These are phyloP conservation scores for Gossypium anomalum DNA, from an alignment of 345 rosid species.

Conservation along the genomic window DNA sequence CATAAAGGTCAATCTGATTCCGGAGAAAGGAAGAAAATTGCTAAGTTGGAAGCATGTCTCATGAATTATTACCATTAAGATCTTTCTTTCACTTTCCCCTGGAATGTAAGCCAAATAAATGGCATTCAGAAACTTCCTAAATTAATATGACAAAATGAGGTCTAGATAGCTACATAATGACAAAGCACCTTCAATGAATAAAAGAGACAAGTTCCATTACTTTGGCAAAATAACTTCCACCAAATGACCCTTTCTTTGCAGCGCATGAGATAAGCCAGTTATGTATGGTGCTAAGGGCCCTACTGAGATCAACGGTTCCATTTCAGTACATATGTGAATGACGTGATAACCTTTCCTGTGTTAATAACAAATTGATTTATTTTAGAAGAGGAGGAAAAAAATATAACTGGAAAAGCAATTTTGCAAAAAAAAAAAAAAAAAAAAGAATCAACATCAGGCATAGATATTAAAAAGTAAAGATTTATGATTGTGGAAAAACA, in stretches of 20 bases:
- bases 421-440: neutral
- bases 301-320: slow-evolving; percentile 64
- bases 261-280: slow-evolving; percentile 52
- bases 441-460: neutral
- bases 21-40: neutral
- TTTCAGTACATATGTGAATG: slow-evolving; percentile 82
- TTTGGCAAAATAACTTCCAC: slow-evolving; percentile 88
- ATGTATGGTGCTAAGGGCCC: slow-evolving; percentile 75
- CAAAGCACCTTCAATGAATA: slow-evolving; percentile 6
- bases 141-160: neutral
- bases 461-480: neutral
- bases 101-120: neutral
- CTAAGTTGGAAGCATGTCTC: neutral
- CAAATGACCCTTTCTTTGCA: slow-evolving; percentile 62
- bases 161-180: neutral
- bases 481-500: neutral
- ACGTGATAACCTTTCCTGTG: slow-evolving; percentile 66
- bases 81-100: slow-evolving; percentile 1
- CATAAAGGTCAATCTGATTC: slow-evolving; percentile 1
- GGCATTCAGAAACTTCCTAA: neutral
- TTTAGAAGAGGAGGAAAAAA: slow-evolving; percentile 1
- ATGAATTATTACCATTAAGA: neutral
- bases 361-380: slow-evolving; percentile 12
- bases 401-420: neutral
- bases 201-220: slow-evolving; percentile 30